phyloP scores from a whole-genome alignment of 352 stramenopile species.

The Blastocystis sp. region DNA sequence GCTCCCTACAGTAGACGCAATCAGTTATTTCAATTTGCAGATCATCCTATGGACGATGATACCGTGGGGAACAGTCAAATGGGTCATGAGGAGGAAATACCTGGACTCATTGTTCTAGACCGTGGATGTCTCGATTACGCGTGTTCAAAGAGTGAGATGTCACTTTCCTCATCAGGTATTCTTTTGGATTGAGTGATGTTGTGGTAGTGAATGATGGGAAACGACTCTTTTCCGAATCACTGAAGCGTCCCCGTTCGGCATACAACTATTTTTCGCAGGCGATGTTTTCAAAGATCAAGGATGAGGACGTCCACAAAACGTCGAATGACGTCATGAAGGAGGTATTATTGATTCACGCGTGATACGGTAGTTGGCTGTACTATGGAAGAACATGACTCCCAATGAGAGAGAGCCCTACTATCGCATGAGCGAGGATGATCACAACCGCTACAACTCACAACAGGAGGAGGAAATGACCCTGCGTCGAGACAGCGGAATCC shows the following conservation, averaged over 20 bases:
- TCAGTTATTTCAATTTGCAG: too few species aligned
- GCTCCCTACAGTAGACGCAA: too few species aligned
- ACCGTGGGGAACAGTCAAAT: background rate
- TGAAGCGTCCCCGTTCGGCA: background rate
- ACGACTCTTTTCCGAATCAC: background rate
- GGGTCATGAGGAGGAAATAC: background rate
- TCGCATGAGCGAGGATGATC: background rate
- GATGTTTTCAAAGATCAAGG: slow-evolving; percentile 50
- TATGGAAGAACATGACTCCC: background rate
- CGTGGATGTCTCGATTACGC: background rate
- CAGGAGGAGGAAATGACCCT: background rate
- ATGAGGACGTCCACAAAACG: background rate
- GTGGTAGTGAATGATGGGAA: background rate
- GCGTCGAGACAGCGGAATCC: background rate
- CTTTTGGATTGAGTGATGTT: background rate
- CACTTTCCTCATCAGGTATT: background rate
- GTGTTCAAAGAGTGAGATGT: background rate
- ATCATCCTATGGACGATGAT: background rate
- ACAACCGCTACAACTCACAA: slow-evolving; percentile 10
- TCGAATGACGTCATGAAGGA: background rate
- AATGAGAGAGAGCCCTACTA: background rate
- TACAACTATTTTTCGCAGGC: slow-evolving; percentile 38
- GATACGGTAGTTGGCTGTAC: background rate
- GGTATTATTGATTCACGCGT: background rate
- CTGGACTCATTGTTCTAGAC: background rate